Base-by-base conservation (phyloP, 2,329 filamentous ascomycete genomes). In the Dactylonectria macrodidyma region DNA sequence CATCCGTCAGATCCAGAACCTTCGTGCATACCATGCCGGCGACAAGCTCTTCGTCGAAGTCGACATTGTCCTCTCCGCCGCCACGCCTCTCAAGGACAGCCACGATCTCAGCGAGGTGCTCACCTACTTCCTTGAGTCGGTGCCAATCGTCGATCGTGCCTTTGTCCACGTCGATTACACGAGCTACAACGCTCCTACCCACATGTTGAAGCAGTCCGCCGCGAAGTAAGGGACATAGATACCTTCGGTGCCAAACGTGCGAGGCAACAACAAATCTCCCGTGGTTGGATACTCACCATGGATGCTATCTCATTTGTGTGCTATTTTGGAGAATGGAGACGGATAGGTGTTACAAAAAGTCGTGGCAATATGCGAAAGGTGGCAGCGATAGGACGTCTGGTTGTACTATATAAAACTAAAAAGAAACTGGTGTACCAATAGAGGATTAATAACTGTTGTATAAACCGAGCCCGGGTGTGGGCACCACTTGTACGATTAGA, bases 31-130 rank as follows among this genome's bases (percentile, higher is more conserved):
- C 78, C 94, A 97, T 76, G 91, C 91, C 0, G 94, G 94, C 30
- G 94, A 96, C 79, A 95, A 95, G 84, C 86, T 96, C 65, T 95
- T 94, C 71, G 93, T 95, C 30, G 86, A 88, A 77, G 93, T 95
- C 11, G 94, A 97, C 79, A 92, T 96, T 71, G 93, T 97, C 38
- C 87, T 97, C 48, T 93, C 95, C 69, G 91, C 93, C 73, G 88
- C 89, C 71, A 94, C 92, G 65, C 90, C 88, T 33, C 82, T 97
- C 71, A 90, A 93, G 74, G 93, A 96, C 79, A 93, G 90, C 71
- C 94, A 97, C 80, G 94, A 97, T 79, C 81, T 97, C 62, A 88
- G 86, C 52, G 92, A 95, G 84, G 90, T 89, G 66, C 80, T 97
- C 81, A 93, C 95, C 75, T 95, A 96, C 81, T 93, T 96, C 68